Evolutionary conservation across 257 asterid species (phyloP).

Genomic region (Primulina tabacum): DNA sequence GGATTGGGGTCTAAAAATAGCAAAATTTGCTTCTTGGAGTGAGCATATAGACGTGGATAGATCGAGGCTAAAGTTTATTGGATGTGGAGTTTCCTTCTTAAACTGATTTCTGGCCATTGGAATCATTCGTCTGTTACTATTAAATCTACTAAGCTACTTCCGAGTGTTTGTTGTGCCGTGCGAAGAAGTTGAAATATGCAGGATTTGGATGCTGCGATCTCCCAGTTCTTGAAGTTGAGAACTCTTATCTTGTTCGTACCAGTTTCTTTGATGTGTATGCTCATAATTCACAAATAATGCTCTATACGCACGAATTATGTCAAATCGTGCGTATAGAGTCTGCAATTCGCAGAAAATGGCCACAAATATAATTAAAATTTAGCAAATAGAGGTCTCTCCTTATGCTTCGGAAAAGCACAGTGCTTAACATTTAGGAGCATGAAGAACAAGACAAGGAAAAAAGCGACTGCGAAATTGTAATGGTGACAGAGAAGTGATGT

Average conservation of each 20-base stretch:
- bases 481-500: background rate
- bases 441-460: background rate
- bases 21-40: background rate
- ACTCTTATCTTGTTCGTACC: background rate
- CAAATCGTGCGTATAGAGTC: no score
- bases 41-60: slow-evolving; percentile 5
- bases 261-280: background rate
- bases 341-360: no score
- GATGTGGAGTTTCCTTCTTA: slow-evolving; percentile 7
- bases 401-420: background rate
- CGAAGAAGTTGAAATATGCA: slow-evolving; percentile 10
- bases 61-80: background rate
- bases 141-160: background rate
- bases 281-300: background rate
- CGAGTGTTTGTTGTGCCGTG: slow-evolving; percentile 15
- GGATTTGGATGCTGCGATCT: slow-evolving; percentile 10
- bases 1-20: background rate
- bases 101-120: no score
- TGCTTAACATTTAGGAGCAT: background rate
- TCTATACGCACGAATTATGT: no score
- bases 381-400: background rate
- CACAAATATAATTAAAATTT: no score
- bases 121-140: no score
- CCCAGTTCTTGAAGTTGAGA: slow-evolving; percentile 12
- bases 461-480: background rate